Base-by-base conservation (phyloP, 805 yeast genomes). In the Candida fluviatilis region DNA sequence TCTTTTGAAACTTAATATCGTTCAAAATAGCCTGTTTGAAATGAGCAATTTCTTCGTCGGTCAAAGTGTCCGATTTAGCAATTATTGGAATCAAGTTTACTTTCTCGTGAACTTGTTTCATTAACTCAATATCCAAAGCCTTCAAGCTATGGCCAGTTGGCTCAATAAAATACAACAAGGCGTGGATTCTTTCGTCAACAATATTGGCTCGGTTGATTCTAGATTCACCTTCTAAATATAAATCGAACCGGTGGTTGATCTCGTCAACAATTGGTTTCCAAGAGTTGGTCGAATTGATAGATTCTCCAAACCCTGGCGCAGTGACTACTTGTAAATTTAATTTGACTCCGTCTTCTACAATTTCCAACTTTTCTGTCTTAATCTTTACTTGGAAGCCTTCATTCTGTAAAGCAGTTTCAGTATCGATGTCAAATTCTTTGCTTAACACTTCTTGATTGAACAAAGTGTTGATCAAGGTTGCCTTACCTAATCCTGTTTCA, bases 71-170 rank as follows among this genome's bases (percentile, higher is more conserved):
- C 18, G 96, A 80, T 68, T 91, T 91, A 46, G 98, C 93, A 63
- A 93, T 87, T 35, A 93, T 78, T 34, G 99, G 99, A 46, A 93
- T 86, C 62, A 93, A 75, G 61, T 93, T 93, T 45, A 90, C 96
- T 62, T 88, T 89, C 56, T 82, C 82, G 67, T 88, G 95, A 46
- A 93, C 78, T 58, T 80, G 78, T 57, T 82, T 82, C 87, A 93
- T 86, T 51, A 90, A 85, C 48, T 77, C 82, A 50, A 93, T 80
- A 62, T 93, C 99, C 54, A 93, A 73, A 14, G 96, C 82, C 59
- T 82, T 85, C 60, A 93, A 75, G 31, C 86, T 79, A 66, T 93
- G 99, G 44, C 96, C 98, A 18, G 97, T 90, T 50, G 99, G 99
- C 66, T 91, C 96, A 54, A 93, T 85, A 54, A 93, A 91, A 66